Evolutionary conservation across 2,329 filamentous ascomycete species (phyloP), one percentile per base, ranked within the genome.

Genomic region (Aphanocladium album): DNA sequence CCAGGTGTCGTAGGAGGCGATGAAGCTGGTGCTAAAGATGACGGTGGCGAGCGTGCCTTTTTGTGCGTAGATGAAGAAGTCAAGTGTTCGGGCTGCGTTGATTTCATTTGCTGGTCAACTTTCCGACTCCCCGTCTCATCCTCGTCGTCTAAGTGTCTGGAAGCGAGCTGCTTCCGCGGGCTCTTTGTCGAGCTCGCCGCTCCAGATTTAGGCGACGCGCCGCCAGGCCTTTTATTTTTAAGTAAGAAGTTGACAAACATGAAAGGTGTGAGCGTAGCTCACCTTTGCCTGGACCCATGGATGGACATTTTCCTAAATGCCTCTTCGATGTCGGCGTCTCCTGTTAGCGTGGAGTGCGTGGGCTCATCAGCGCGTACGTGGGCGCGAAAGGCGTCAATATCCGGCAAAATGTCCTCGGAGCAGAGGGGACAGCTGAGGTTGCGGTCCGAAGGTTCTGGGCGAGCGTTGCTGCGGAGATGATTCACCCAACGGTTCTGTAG

Each of bases 21-120:
- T 0, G 64, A 62, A 25, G 55, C 65, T 37, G 63, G 63, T 30
- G 63, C 62, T 5, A 63, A 52, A 19, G 69, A 64, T 2, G 68
- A 58, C 3, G 70, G 65, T 21, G 71, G 70, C 1, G 71, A 72
- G 25, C 68, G 68, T 8, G 66, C 53, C 57, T 72, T 72, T 57
- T 68, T 69, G 39, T 59, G 43, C 25, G 14, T 57, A 8, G 41
- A 6, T 8, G 33, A 25, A 37, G 57, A 27, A 17, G 39, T n/a
- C 27, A 39, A 47, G 30, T 30, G 5, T n/a, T 66, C 9, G 64
- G 25, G 39, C 25, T 64, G 23, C 63, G 67, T 2, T 54, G 61
- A 53, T 63, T 62, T 8, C 60, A 55, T 16, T 66, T 33, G 37
- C 8, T 46, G 57, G 23, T 54, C 27, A 16, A 1, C 16, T 23